phyloP scores from a whole-genome alignment of 441 rosid species.

The Breynia disticha region DNA sequence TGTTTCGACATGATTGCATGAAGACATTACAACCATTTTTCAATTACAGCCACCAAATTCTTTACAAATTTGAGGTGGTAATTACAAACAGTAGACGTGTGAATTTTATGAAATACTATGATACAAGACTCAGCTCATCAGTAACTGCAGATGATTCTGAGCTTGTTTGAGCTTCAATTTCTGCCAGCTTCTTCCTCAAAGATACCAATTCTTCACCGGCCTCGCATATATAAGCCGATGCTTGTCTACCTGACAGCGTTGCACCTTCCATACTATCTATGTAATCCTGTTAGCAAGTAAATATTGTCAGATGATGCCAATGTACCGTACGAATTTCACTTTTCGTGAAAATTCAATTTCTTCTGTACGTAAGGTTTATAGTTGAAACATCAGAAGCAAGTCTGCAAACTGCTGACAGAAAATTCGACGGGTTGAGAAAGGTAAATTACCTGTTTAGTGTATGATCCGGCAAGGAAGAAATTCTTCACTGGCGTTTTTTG shows the following conservation, averaged over 20 bases:
- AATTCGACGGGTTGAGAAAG: background rate
- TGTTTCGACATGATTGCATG: no score
- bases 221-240: slow-evolving; percentile 71
- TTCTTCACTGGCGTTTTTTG: slow-evolving; percentile 86
- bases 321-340: background rate
- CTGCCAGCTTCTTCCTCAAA: slow-evolving; percentile 49
- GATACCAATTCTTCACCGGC: slow-evolving; percentile 72
- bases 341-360: no score
- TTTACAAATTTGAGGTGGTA: background rate
- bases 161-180: slow-evolving; percentile 25
- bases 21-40: no score
- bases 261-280: slow-evolving; percentile 99
- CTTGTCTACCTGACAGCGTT: slow-evolving; percentile 83
- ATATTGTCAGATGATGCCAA: background rate
- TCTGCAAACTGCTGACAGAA: no score
- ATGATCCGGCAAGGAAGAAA: slow-evolving; percentile 92
- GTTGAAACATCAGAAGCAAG: no score
- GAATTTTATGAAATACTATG: background rate
- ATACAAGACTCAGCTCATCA: slow-evolving; percentile 67
- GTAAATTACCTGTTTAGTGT: slow-evolving; percentile 72
- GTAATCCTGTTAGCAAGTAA: slow-evolving; percentile 50
- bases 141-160: slow-evolving; percentile 14
- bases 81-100: background rate
- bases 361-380: no score
- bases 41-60: no score